Evolutionary conservation across 2,329 filamentous ascomycete species (phyloP).

Genomic region (Diaporthe eres): DNA sequence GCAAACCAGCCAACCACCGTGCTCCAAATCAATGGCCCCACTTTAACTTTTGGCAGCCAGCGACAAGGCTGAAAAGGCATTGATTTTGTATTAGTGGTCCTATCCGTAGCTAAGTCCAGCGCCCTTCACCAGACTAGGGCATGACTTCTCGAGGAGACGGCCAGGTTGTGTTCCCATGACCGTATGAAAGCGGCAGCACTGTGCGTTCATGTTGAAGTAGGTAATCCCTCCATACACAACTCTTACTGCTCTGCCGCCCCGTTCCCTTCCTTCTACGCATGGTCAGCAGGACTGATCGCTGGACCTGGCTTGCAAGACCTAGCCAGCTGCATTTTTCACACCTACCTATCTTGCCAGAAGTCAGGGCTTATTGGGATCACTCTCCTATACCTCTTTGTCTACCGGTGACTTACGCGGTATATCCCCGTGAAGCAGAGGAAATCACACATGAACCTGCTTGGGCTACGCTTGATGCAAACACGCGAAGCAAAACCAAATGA

Average conservation of each 20-base stretch:
- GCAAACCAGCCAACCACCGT: background rate
- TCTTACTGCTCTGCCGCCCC: too few relatives aligned
- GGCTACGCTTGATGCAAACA: background rate
- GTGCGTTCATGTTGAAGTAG: constrained; percentile 20
- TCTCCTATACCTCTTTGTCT: background rate
- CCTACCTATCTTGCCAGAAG: background rate
- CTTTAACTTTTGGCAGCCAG: constrained; percentile 11
- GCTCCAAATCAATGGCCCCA: background rate
- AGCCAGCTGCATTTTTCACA: background rate
- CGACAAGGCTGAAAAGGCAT: constrained; percentile 10
- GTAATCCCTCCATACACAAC: background rate
- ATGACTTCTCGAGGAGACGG: background rate
- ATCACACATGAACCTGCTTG: background rate
- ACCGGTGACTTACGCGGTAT: background rate
- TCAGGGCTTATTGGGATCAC: background rate
- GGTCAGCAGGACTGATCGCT: background rate
- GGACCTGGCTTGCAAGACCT: background rate
- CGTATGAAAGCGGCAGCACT: background rate
- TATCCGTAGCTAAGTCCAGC: background rate
- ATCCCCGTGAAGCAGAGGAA: background rate
- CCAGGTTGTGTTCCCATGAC: background rate
- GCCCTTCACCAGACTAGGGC: background rate
- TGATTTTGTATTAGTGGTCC: constrained; percentile 9
- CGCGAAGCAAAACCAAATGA: background rate
- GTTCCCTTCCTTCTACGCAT: background rate